phyloP scores from a whole-genome alignment of 2,329 filamentous ascomycete species.

The Elsinoe perseae region DNA sequence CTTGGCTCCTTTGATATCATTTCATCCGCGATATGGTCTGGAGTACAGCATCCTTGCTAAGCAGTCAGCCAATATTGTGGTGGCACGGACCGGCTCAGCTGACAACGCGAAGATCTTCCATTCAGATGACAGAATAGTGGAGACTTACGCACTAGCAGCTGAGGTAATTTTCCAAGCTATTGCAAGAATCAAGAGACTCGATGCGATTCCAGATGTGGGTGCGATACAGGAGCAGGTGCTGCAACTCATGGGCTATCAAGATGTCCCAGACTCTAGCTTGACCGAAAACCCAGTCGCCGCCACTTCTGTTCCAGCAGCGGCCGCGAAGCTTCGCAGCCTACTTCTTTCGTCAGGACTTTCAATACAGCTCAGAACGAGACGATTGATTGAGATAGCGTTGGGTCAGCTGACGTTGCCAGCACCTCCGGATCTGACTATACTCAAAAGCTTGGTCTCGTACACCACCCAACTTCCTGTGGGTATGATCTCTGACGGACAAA shows the following conservation, averaged over 20 bases:
- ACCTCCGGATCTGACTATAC: slow-evolving; percentile 13
- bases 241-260: not conserved
- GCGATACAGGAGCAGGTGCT: not conserved
- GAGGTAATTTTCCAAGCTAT: not conserved
- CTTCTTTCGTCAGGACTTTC: not conserved
- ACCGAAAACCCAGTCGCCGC: not conserved
- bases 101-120: slow-evolving; percentile 1
- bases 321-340: not conserved
- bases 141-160: not conserved
- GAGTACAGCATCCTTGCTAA: slow-evolving; percentile 47
- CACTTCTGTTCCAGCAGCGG: not conserved
- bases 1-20: slow-evolving; percentile 42
- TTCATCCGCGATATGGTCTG: slow-evolving; percentile 51
- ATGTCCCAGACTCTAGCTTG: not conserved
- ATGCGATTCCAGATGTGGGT: not conserved
- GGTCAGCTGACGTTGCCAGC: slow-evolving; percentile 5
- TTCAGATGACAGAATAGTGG: not conserved
- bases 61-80: slow-evolving; percentile 27
- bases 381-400: slow-evolving; percentile 14
- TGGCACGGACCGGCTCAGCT: slow-evolving; percentile 16
- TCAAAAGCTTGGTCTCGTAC: slow-evolving; percentile 19
- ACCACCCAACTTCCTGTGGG: slow-evolving; percentile 21
- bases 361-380: slow-evolving; percentile 7
- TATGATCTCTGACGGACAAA: slow-evolving; percentile 20
- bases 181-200: not conserved